phyloP scores from a whole-genome alignment of 2,329 filamentous ascomycete genomes.

The Aspergillus sp. region DNA sequence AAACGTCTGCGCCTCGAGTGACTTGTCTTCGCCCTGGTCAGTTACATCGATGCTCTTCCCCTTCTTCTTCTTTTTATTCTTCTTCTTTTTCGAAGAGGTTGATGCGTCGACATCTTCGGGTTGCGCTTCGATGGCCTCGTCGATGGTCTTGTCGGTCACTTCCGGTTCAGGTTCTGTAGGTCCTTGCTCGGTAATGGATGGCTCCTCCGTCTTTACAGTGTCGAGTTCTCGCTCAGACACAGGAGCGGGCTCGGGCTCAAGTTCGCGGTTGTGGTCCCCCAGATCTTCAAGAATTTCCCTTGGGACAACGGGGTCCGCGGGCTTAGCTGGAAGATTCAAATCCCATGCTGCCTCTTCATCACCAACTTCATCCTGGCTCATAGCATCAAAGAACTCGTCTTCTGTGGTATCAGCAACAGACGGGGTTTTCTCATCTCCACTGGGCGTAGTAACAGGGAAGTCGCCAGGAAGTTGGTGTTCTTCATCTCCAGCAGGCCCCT shows the following conservation, averaged over 20 bases:
- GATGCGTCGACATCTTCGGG: conserved; percentile 13
- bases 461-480: not conserved
- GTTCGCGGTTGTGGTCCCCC: not conserved
- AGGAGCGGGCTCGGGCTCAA: not conserved
- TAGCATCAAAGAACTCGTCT: conserved; percentile 8
- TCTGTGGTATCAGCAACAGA: conserved; percentile 1
- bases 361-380: not conserved
- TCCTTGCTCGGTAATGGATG: not conserved
- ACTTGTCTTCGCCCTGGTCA: conserved; percentile 15
- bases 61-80: conserved; percentile 40
- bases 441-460: not conserved
- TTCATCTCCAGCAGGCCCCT: not conserved
- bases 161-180: not conserved
- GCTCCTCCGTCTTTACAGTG: not conserved
- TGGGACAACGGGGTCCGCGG: not conserved
- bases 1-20: not conserved
- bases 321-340: not conserved
- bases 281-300: not conserved
- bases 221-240: not conserved
- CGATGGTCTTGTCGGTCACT: not conserved
- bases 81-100: conserved; percentile 30
- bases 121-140: not conserved
- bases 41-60: conserved; percentile 18
- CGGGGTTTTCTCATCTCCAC: conserved; percentile 1
- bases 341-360: not conserved